Percentiles rank a stretch among this genome's conserved stretches.
These are phyloP conservation scores for Pythium rhizo-oryzae DNA, from an alignment of 352 stramenopile species.

Conservation along the genomic window DNA sequence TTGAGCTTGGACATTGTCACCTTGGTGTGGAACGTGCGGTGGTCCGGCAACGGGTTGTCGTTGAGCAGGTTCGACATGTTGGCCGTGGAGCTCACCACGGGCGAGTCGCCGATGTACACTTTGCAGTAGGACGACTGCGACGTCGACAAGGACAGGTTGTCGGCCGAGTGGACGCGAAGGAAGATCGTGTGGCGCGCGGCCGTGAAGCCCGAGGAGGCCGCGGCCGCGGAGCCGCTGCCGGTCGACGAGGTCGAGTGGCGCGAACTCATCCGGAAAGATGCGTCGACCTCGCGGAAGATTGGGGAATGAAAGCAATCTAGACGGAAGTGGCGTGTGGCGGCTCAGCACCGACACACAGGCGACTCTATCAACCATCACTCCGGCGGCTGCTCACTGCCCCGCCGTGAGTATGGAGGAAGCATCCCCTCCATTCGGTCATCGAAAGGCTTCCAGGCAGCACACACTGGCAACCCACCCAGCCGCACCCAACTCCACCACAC, in stretches of 20 bases:
- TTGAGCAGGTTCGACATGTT: conserved; percentile 27
- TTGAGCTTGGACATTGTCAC: conserved; percentile 37
- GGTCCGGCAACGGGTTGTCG: conserved; percentile 15
- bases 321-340: not conserved
- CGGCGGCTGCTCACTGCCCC: not conserved
- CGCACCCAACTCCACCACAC: too few relatives aligned
- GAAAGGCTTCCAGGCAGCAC: too few relatives aligned
- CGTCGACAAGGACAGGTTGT: conserved; percentile 42
- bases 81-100: conserved; percentile 40
- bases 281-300: not conserved
- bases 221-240: not conserved
- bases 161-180: conserved; percentile 66
- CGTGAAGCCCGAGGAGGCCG: conserved; percentile 18
- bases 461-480: too few relatives aligned
- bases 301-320: not conserved
- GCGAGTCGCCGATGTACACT: conserved; percentile 62
- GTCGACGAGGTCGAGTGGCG: conserved; percentile 20
- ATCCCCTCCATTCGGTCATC: too few relatives aligned
- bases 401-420: too few relatives aligned
- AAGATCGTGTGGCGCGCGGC: conserved; percentile 55
- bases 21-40: conserved; percentile 67
- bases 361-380: not conserved
- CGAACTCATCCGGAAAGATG: conserved; percentile 16
- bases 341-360: not conserved
- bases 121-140: conserved; percentile 66